Base-by-base conservation (phyloP, 768 basidiomycete genomes). In the Lactarius evosmus region DNA sequence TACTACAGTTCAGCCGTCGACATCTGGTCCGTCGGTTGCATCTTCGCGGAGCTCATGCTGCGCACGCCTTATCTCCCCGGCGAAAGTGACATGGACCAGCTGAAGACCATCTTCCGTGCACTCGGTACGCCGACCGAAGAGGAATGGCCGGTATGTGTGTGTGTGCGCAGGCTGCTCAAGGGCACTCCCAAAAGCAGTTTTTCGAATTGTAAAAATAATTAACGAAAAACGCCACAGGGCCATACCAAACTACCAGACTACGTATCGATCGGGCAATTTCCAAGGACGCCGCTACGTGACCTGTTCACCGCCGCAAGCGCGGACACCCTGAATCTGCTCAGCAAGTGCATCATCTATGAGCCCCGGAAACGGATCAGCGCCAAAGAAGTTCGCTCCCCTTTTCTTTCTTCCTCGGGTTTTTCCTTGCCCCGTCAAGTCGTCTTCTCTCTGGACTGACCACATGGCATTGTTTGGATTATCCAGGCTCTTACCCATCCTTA, bases 21-120 rank as follows among this genome's bases (percentile, higher is more conserved):
- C 74, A 85, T 94, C 34, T 99, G 96, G 96, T 97, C 95, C 11
- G 89, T 97, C 4, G 96, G 96, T 0, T 97, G 95, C 68, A 99
- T 99, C 67, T 96, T 98, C 71, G 93, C 96, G 3, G 97, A 99
- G 73, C 83, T 98, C 56, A 96, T 98, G 90, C 79, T 98, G 36
- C 86, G 97, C 17, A 94, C 91, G 29, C 97, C 97, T 2, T 99
- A 97, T 71, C 82, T 98, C 30, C 88, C 97, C 1, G 97, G 95
- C 19, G 95, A 97, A 68, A 90, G 86, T 57, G 97, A 98, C 74
- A 89, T 99, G 84, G 96, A 97, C 74, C 97, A 99, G 72, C 77
- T 99, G 34, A 95, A 95, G 74, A 93, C 89, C 38, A 95, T 87
- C 57, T 98, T 97, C 73, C 87, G 90, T 52, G 97, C 96, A 0